These are phyloP conservation scores for Erysimum pusillum DNA, from an alignment of 441 rosid species.

Conservation along the genomic window DNA sequence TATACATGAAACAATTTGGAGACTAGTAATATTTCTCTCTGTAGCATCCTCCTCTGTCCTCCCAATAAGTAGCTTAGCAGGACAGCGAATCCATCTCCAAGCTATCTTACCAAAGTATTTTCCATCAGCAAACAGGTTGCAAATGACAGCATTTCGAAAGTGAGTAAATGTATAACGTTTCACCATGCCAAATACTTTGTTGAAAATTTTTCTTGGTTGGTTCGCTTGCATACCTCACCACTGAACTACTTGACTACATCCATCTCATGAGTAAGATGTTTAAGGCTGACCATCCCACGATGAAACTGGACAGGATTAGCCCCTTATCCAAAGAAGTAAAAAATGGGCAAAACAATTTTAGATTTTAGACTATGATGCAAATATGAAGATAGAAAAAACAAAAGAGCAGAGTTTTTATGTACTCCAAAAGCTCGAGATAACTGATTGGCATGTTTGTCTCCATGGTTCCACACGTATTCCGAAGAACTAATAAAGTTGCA, in stretches of 20 bases:
- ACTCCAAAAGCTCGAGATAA: conserved; percentile 29
- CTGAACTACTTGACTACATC: conserved; percentile 37
- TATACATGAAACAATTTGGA: conserved; percentile 21
- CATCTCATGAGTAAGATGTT: conserved; percentile 33
- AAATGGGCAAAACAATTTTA: conserved; percentile 34
- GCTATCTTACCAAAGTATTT: conserved; percentile 29
- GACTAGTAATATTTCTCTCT: conserved; percentile 14
- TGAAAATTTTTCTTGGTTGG: conserved; percentile 28
- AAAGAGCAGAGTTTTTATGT: conserved; percentile 8
- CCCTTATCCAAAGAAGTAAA: conserved; percentile 46
- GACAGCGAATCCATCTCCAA: conserved; percentile 23
- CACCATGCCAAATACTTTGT: conserved; percentile 23
- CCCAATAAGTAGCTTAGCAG: conserved; percentile 9
- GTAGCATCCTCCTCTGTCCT: conserved; percentile 13
- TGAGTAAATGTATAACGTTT: neutral
- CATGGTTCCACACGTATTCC: conserved; percentile 20
- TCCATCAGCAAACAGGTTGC: conserved; percentile 26
- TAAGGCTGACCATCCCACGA: conserved; percentile 40
- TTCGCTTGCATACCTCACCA: conserved; percentile 40
- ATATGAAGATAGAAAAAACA: neutral
- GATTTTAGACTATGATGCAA: conserved; percentile 43
- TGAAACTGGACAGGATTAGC: conserved; percentile 42
- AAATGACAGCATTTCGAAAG: conserved; percentile 32
- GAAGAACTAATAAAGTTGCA: conserved; percentile 1
- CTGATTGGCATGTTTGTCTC: conserved; percentile 15